A percentile compares a stretch with the other conserved stretches of the same genome.
Evolutionary conservation across 495 filamentous ascomycete genomes (phyloP).

Genomic region (Penicillium alfredii): DNA sequence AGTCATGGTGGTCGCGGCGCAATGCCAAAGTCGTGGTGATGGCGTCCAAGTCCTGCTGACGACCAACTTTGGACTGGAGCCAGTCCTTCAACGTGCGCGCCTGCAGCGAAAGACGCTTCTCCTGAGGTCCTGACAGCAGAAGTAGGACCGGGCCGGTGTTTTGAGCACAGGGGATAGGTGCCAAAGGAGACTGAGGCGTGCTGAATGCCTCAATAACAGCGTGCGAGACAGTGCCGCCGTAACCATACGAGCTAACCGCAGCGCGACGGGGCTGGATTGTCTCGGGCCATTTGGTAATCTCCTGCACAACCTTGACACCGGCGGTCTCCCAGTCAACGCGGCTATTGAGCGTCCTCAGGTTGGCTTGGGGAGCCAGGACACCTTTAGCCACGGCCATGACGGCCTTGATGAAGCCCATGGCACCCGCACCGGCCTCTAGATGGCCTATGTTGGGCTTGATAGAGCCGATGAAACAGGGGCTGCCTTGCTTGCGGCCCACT

Average conservation of each 20-base stretch:
- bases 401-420: conserved; percentile 53
- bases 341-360: conserved; percentile 16
- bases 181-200: no score
- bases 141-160: no score
- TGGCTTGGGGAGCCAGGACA: conserved; percentile 47
- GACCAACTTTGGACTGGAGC: no score
- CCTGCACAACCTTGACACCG: conserved; percentile 17
- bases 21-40: conserved; percentile 21
- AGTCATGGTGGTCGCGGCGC: conserved; percentile 27
- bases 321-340: conserved; percentile 11
- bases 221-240: conserved; percentile 41
- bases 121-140: conserved; percentile 28
- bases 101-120: conserved; percentile 23
- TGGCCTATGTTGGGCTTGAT: conserved; percentile 50
- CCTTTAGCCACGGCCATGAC: conserved; percentile 43
- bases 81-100: no score
- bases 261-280: no score
- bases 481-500: conserved; percentile 3
- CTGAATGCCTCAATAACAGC: no score
- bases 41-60: conserved; percentile 6
- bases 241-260: conserved; percentile 38
- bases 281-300: not conserved
- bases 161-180: no score
- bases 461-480: conserved; percentile 27
- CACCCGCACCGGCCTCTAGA: conserved; percentile 45